These are phyloP conservation scores for Marvania coccoides DNA, from an alignment of 139 green algal genomes.

Conservation along the genomic window DNA sequence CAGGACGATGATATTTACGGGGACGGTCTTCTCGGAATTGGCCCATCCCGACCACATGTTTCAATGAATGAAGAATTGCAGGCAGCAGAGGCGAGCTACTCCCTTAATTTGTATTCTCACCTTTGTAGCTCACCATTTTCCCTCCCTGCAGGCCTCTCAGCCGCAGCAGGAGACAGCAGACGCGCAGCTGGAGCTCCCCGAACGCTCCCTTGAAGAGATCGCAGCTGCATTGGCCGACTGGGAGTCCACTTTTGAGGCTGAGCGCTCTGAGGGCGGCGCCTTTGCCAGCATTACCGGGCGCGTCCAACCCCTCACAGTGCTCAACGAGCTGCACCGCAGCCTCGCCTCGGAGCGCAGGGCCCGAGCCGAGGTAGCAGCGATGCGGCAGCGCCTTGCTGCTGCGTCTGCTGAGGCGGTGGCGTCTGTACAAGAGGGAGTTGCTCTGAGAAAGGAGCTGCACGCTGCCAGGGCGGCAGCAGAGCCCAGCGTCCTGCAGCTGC, in stretches of 20 bases:
- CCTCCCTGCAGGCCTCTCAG: background rate
- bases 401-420: background rate
- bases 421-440: background rate
- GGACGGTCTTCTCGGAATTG: background rate
- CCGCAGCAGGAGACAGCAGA: background rate
- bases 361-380: background rate
- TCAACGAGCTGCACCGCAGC: background rate
- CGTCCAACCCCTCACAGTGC: background rate
- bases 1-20: background rate
- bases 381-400: background rate
- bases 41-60: background rate
- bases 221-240: background rate
- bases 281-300: background rate
- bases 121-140: no score
- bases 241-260: background rate
- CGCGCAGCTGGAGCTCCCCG: background rate
- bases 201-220: background rate
- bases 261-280: background rate
- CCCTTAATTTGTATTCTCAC: no score
- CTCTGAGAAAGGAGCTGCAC: constrained; percentile 11
- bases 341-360: background rate
- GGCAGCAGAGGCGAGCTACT: no score
- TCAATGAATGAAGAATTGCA: no score
- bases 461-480: background rate
- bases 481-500: constrained; percentile 18